phyloP scores from a whole-genome alignment of 306 rosid genomes.

The Rubus parviflorus region DNA sequence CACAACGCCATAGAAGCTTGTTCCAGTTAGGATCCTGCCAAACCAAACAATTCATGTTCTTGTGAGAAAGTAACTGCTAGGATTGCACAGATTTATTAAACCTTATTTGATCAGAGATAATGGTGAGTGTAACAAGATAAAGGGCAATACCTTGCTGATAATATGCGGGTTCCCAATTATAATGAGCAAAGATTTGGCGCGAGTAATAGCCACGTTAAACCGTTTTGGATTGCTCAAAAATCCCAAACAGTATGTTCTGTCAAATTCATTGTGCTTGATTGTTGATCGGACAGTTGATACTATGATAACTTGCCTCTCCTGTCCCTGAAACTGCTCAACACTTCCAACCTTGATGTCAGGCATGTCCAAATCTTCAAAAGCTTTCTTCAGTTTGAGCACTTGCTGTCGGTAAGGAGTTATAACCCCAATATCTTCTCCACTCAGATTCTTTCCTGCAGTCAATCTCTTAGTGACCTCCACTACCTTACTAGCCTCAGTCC shows the following conservation, averaged over 20 bases:
- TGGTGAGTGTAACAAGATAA: background rate
- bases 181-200: conserved; percentile 80
- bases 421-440: conserved; percentile 75
- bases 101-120: background rate
- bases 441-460: conserved; percentile 41
- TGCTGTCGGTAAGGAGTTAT: conserved; percentile 93
- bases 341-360: conserved; percentile 76
- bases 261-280: conserved; percentile 86
- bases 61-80: background rate
- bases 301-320: conserved; percentile 79
- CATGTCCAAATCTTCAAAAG: conserved; percentile 62
- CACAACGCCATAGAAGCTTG: conserved; percentile 82
- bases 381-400: conserved; percentile 71
- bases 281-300: conserved; percentile 95
- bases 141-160: conserved; percentile 66
- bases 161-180: conserved; percentile 91
- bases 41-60: conserved; percentile 8
- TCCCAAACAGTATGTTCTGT: conserved; percentile 75
- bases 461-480: conserved; percentile 54
- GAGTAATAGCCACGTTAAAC: conserved; percentile 91
- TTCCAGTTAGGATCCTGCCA: conserved; percentile 79
- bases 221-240: conserved; percentile 87
- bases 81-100: background rate
- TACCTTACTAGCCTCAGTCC: conserved; percentile 87
- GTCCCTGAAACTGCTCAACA: conserved; percentile 97